Conservation (phyloP, 345 rosid genomes). For the Citrus unshiu region DNA sequence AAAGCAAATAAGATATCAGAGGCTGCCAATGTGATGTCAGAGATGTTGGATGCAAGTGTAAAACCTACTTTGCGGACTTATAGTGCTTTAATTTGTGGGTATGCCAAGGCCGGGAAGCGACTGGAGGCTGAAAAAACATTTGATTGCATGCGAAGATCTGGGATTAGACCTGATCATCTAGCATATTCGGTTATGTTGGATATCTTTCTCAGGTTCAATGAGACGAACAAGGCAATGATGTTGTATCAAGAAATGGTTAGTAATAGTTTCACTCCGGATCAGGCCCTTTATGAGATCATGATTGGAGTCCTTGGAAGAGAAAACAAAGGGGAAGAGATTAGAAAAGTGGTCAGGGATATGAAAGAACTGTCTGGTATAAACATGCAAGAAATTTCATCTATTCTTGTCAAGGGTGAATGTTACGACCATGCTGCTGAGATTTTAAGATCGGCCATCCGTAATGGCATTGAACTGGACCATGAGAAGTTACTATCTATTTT, state of each 20-base stretch:
- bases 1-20: slow-evolving; percentile 70
- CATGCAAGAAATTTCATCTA: slow-evolving; percentile 54
- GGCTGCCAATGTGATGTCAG: slow-evolving; percentile 79
- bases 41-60: slow-evolving; percentile 80
- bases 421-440: slow-evolving; percentile 73
- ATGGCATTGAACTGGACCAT: slow-evolving; percentile 50
- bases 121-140: slow-evolving; percentile 76
- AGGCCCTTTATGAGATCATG: slow-evolving; percentile 51
- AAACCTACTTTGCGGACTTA: slow-evolving; percentile 86
- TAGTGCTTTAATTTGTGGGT: slow-evolving; percentile 93
- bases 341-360: slow-evolving; percentile 68
- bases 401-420: slow-evolving; percentile 83
- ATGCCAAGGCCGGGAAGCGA: slow-evolving; percentile 86
- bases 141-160: slow-evolving; percentile 70
- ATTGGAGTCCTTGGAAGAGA: slow-evolving; percentile 48
- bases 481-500: slow-evolving; percentile 62
- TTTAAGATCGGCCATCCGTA: slow-evolving; percentile 55
- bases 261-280: slow-evolving; percentile 57
- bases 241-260: slow-evolving; percentile 66
- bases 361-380: slow-evolving; percentile 58
- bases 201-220: slow-evolving; percentile 61
- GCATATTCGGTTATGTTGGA: slow-evolving; percentile 92
- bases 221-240: slow-evolving; percentile 52
- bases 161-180: slow-evolving; percentile 74
- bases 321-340: slow-evolving; percentile 52